Base-by-base conservation (phyloP, 2,329 filamentous ascomycete genomes). In the Exophiala viscosa region DNA sequence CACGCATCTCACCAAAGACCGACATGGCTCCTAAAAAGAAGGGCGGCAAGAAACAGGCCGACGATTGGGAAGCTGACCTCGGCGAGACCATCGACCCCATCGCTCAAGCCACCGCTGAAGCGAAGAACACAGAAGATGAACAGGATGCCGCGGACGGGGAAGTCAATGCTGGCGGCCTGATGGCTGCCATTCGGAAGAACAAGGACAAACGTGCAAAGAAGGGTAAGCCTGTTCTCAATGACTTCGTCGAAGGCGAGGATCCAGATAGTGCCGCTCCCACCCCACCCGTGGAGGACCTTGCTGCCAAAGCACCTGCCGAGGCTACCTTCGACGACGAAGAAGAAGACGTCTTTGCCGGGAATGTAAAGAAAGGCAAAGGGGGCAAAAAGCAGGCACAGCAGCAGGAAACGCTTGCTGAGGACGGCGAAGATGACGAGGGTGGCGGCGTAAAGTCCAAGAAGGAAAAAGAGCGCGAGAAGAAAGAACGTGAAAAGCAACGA, bases 391-490 rank as follows among this genome's bases (percentile, higher is more conserved):
- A 69, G 69, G 71, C 11, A 66, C 61, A 32, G 59, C 59, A n/a
- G 63, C 73, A 28, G 18, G 79, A 76, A 10, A 66, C 62, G 18
- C 60, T 58, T 13, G 65, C 73, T 18, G 79, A 76, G 5, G 78
- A 76, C 2, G 78, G 77, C 15, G 78, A 77, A 14, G 77, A 73
- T 9, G 82, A 70, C 6, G 78, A 77, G 3, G 76, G 76, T 54
- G 86, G 86, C 40, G 82, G 84, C 50, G 79, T 97, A 44, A 84
- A 97, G 75, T 95, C 90, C 35, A 99, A 97, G 82, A 93, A 95
- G 53, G 91, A 99, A 76, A 99, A 99, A 77, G 93, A 99, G 71
- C 95, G 90, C 73, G 80, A 92, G 66, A 97, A 92, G 81, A 99
- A 96, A 76, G 93, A 99, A 76, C 85, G 90, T 57, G 93, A 99